These are phyloP conservation scores for Dothistroma septosporum DNA, from an alignment of 2,329 filamentous ascomycete genomes.

Conservation along the genomic window DNA sequence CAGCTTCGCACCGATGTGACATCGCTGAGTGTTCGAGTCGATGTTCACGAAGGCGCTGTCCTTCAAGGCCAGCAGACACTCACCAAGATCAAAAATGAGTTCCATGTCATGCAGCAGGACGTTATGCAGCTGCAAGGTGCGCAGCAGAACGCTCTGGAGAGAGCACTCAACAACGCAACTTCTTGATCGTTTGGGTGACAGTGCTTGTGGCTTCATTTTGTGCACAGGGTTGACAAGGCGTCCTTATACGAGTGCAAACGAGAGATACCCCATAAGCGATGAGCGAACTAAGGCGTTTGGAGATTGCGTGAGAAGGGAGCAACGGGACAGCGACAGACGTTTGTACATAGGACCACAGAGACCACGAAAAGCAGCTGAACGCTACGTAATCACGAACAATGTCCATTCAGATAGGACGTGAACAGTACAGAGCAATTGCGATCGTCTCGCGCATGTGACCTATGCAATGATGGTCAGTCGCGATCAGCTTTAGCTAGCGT, in stretches of 20 bases:
- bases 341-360: background rate
- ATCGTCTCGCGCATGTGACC: too few species aligned
- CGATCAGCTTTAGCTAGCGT: too few species aligned
- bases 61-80: background rate
- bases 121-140: background rate
- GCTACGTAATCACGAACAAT: background rate
- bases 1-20: background rate
- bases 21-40: background rate
- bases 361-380: background rate
- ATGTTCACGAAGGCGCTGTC: background rate
- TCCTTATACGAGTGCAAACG: background rate
- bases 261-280: conserved; percentile 1
- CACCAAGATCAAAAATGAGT: background rate
- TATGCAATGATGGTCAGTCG: too few species aligned
- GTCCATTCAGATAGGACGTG: background rate
- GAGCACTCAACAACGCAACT: background rate
- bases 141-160: background rate
- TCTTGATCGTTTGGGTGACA: background rate
- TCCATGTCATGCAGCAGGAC: background rate
- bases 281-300: background rate
- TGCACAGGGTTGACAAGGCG: background rate
- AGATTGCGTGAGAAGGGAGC: background rate
- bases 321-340: background rate
- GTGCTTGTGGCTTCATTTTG: background rate
- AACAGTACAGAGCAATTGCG: too few species aligned